Base-by-base conservation (phyloP, 1,284 basidiomycete species). In the Malassezia caprae region DNA sequence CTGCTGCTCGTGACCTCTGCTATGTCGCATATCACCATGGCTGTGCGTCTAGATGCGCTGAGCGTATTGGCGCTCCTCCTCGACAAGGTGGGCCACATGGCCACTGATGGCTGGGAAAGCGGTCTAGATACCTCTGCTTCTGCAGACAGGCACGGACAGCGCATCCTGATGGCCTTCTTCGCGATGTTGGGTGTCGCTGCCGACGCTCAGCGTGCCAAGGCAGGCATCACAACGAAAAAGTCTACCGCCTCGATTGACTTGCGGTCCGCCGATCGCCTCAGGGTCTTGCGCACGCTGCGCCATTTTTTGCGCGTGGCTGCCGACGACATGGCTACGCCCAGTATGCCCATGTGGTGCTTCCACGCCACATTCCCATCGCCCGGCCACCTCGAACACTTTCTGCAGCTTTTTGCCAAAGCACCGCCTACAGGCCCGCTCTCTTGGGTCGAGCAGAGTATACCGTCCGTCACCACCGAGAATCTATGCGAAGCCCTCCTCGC, bases 21-120 rank as follows among this genome's bases (percentile, higher is more conserved):
- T 0, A 85, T 94, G 72, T 90, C 88, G 0, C 87, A 94, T 68
- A 94, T 98, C 54, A 93, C 90, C 73, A 89, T 90, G 8, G 88
- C 91, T 66, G 87, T 96, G 55, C 81, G 90, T 8, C 80, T 96
- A 41, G 93, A 96, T 70, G 89, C 90, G 1, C 80, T 93, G 59
- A 82, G 83, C 24, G 82, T 91, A 60, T 76, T 98, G 46, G 82
- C 88, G 67, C 75, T 94, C 13, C 80, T 90, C 31, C 79, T 96
- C 2, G 83, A 86, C 31, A 73, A 80, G 46, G 81, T 87, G 3
- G 88, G 90, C 1, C 78, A 79, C 13, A 77, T 53, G 7, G 56
- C 65, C 15, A 65, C 60, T 2, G 26, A 47, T 15, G 67, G 64
- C 8, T 68, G 67, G 67, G 52, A 69, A 28, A 35, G 51, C 12